A percentile compares a stretch with the other conserved stretches of the same genome.
phyloP scores from a whole-genome alignment of 768 basidiomycete species.

The Podaxis mareebaensis region DNA sequence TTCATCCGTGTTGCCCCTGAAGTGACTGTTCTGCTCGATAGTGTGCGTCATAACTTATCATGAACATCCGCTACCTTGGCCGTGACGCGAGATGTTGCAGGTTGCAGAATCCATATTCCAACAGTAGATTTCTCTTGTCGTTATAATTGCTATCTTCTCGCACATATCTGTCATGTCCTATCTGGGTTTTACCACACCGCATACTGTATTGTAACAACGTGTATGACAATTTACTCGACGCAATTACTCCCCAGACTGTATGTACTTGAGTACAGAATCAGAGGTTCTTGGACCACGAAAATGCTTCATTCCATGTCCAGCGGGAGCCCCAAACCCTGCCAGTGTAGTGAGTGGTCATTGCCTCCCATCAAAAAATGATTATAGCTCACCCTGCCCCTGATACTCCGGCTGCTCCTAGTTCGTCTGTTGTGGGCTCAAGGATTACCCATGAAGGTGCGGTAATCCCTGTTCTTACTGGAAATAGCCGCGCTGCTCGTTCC shows the following conservation, averaged over 20 bases:
- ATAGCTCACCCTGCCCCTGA: slow-evolving; percentile 70
- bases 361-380: background rate
- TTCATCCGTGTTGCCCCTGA: slow-evolving; percentile 85
- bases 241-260: background rate
- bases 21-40: slow-evolving; percentile 82
- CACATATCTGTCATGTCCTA: slow-evolving; percentile 70
- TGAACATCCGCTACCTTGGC: slow-evolving; percentile 9
- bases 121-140: slow-evolving; percentile 64
- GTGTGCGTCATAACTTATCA: slow-evolving; percentile 50
- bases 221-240: slow-evolving; percentile 24
- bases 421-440: slow-evolving; percentile 51
- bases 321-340: slow-evolving; percentile 28
- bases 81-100: slow-evolving; percentile 36
- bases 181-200: slow-evolving; percentile 60
- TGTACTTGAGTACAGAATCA: slow-evolving; percentile 13
- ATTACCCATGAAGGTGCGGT: slow-evolving; percentile 79
- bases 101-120: slow-evolving; percentile 79
- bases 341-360: background rate
- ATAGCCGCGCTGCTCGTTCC: slow-evolving; percentile 70
- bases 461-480: slow-evolving; percentile 84
- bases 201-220: slow-evolving; percentile 88
- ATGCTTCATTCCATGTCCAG: slow-evolving; percentile 31
- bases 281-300: slow-evolving; percentile 17
- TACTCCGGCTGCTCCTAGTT: slow-evolving; percentile 69
- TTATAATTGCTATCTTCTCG: slow-evolving; percentile 72